Evolutionary conservation across 805 yeast genomes (phyloP), one percentile per base, ranked within the genome.

Genomic region (Myxozyma sirexii): DNA sequence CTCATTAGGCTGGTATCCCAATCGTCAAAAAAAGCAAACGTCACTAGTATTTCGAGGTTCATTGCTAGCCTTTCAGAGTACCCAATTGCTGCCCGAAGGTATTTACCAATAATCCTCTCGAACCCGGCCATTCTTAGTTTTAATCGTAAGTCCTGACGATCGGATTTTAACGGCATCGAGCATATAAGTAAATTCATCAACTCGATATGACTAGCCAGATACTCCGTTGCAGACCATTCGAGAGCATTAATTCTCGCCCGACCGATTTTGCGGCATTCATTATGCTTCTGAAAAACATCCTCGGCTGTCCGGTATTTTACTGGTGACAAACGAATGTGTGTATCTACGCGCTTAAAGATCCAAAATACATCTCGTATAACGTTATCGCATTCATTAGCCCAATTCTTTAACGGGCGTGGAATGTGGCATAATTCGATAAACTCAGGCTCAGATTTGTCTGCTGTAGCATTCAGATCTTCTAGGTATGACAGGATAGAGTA

Each of bases 331-430:
- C 26, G 45, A 49, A 59, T 56, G 27, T 43, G 50, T 10, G 5
- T 19, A 1, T 33, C 45, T n/a, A 38, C 8, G 35, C 58, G 52
- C 15, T 24, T 35, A 33, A 62, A 60, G 19, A 62, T 23, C 65
- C 65, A 62, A 35, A 51, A 55, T 15, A 54, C 58, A 43, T 62
- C 65, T 3, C 57, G 48, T 4, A 56, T 54, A 29, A 60, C 60
- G 21, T 50, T 43, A 17, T 24, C 7, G 27, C 59, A 54, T 29
- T 62, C 65, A 13, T 23, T 7, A 39, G 41, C 46, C 65, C 65
- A 62, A 17, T 45, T 58, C 47, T 37, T 48, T 39, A 51, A 56
- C 19, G 63, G 64, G 1, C 64, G 55, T 15, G 50, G 55, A 10
- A 26, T 27, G 21, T 58, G 65, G 27, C 55, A 43, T 43, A 47